Percentiles rank a stretch among this genome's conserved stretches.
Conservation (phyloP, 2,329 filamentous ascomycete species). For the Hypoxylon sp. region DNA sequence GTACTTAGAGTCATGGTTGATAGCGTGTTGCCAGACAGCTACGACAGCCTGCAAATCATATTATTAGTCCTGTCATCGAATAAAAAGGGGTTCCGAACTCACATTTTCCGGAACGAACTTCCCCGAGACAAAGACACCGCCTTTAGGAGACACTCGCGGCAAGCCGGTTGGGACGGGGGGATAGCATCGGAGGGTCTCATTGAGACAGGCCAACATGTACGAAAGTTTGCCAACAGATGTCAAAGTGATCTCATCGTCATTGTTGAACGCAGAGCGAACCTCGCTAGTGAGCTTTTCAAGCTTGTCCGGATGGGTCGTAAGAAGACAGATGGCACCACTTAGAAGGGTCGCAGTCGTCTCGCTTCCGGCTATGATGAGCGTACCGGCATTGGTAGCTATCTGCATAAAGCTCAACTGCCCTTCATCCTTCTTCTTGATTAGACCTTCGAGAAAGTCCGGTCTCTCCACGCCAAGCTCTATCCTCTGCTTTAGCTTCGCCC, state of each 20-base stretch:
- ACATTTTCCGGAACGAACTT: constrained; percentile 41
- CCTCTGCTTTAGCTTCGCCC: constrained; percentile 40
- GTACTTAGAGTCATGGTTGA: constrained; percentile 62
- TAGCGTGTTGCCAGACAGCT: constrained; percentile 61
- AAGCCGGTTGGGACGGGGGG: constrained; percentile 51
- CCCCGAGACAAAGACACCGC: constrained; percentile 42
- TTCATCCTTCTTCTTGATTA: constrained; percentile 48
- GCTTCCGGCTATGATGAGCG: constrained; percentile 42
- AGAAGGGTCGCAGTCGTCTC: constrained; percentile 46
- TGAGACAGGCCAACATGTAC: constrained; percentile 59
- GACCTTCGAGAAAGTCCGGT: constrained; percentile 50
- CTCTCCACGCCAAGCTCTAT: constrained; percentile 43
- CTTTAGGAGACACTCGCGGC: constrained; percentile 39
- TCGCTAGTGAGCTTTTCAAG: constrained; percentile 56
- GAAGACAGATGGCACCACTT: constrained; percentile 52
- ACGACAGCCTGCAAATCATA: constrained; percentile 57
- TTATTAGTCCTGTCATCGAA: constrained; percentile 12
- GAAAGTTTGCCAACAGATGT: constrained; percentile 50
- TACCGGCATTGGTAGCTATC: constrained; percentile 26
- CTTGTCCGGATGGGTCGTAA: constrained; percentile 54
- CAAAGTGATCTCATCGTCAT: constrained; percentile 57
- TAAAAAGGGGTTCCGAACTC: constrained; percentile 17
- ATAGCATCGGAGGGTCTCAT: constrained; percentile 60
- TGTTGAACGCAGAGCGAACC: constrained; percentile 57
- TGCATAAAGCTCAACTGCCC: constrained; percentile 26